phyloP scores from a whole-genome alignment of 2,329 filamentous ascomycete genomes.

The Phoma sp. region DNA sequence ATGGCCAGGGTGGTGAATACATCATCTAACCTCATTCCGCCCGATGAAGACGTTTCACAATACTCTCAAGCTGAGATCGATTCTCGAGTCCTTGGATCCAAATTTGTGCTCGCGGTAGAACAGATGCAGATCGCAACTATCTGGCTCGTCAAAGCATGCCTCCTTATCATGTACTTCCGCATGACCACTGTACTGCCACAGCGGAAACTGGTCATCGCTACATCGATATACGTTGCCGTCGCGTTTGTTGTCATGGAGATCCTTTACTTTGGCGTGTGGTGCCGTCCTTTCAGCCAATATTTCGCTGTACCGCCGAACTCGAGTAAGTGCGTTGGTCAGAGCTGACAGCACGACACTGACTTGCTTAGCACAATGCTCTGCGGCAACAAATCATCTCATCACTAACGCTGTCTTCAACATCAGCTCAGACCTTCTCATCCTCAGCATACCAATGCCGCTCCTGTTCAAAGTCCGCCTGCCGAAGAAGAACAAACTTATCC shows the following conservation, averaged over 20 bases:
- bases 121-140: slow-evolving; percentile 59
- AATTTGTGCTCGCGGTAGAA: slow-evolving; percentile 61
- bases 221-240: slow-evolving; percentile 54
- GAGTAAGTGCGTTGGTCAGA: slow-evolving; percentile 20
- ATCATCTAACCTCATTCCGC: slow-evolving; percentile 46
- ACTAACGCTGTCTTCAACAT: slow-evolving; percentile 53
- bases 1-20: slow-evolving; percentile 43
- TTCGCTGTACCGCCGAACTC: slow-evolving; percentile 57
- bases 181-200: slow-evolving; percentile 52
- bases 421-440: slow-evolving; percentile 55
- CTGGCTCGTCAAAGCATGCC: slow-evolving; percentile 61
- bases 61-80: slow-evolving; percentile 49
- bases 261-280: slow-evolving; percentile 62
- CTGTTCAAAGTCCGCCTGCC: slow-evolving; percentile 53
- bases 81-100: slow-evolving; percentile 59
- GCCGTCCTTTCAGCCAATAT: slow-evolving; percentile 59
- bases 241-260: slow-evolving; percentile 57
- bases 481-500: slow-evolving; percentile 58
- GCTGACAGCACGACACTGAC: not conserved
- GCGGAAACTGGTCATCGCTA: slow-evolving; percentile 49
- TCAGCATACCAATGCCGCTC: slow-evolving; percentile 55
- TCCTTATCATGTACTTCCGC: slow-evolving; percentile 61
- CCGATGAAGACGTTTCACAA: slow-evolving; percentile 36
- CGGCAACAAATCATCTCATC: slow-evolving; percentile 50
- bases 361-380: slow-evolving; percentile 49